These are phyloP conservation scores for Trichoderma endophyticum DNA, from an alignment of 2,329 filamentous ascomycete species.

Conservation along the genomic window DNA sequence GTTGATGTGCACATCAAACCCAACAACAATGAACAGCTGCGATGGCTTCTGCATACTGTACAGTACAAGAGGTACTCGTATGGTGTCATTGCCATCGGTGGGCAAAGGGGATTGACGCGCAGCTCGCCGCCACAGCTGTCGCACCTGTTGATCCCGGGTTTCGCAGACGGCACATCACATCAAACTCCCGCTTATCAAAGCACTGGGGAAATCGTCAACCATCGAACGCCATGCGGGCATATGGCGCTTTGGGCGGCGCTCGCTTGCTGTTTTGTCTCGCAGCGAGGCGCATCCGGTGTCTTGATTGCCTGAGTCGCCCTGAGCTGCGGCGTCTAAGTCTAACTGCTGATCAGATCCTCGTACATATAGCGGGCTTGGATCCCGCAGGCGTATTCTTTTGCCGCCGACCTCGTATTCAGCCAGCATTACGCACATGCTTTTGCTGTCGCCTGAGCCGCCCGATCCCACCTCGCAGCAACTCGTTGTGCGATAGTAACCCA, in stretches of 20 bases:
- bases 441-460: not conserved
- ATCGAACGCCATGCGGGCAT: not conserved
- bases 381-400: slow-evolving; percentile 1
- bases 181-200: not conserved
- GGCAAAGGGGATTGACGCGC: not conserved
- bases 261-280: slow-evolving; percentile 3
- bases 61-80: not conserved
- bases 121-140: not conserved
- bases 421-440: slow-evolving; percentile 4
- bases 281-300: not conserved
- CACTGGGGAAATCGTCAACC: not conserved
- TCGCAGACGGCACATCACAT: not conserved
- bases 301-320: not conserved
- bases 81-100: not conserved
- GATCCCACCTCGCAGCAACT: slow-evolving; percentile 3
- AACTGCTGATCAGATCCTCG: not conserved
- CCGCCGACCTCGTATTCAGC: slow-evolving; percentile 18
- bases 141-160: not conserved
- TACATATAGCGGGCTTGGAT: slow-evolving; percentile 9
- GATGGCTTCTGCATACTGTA: not conserved
- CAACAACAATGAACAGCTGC: not conserved
- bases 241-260: not conserved
- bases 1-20: not conserved
- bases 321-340: slow-evolving; percentile 3
- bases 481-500: not conserved